phyloP scores from a whole-genome alignment of 208 protist genomes.

The Trypanosoma mega region DNA sequence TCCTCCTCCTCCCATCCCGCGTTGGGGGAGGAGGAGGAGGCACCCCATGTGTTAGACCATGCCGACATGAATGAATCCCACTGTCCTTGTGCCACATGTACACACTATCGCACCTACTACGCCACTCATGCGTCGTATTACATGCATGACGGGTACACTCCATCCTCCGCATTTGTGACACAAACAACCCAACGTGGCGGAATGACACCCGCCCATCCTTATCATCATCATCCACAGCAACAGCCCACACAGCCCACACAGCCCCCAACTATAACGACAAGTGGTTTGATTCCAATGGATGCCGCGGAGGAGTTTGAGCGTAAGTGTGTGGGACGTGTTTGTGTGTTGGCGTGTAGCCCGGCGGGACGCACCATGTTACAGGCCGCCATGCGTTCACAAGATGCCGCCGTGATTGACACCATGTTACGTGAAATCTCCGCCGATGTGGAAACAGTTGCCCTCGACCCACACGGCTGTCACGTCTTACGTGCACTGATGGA shows the following conservation, averaged over 20 bases:
- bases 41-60: constrained; percentile 25
- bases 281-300: constrained; percentile 17
- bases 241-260: too few relatives aligned
- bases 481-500: constrained; percentile 61
- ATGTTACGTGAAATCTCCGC: constrained; percentile 56
- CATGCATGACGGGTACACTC: too few relatives aligned
- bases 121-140: constrained; percentile 12
- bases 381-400: constrained; percentile 48
- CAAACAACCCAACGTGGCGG: too few relatives aligned
- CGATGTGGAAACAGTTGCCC: constrained; percentile 49
- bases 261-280: background rate
- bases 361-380: constrained; percentile 55
- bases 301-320: constrained; percentile 21
- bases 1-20: background rate
- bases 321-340: constrained; percentile 45
- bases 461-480: constrained; percentile 77
- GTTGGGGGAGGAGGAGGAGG: background rate
- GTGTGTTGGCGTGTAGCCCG: constrained; percentile 55
- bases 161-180: too few relatives aligned
- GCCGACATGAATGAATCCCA: constrained; percentile 32
- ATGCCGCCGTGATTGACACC: constrained; percentile 24
- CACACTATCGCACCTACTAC: constrained; percentile 38
- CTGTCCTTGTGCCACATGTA: constrained; percentile 51
- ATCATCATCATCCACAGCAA: too few relatives aligned
- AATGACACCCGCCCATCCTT: too few relatives aligned